These are phyloP conservation scores for Metschnikowia baotianmanensis DNA, from an alignment of 805 yeast species.

Conservation along the genomic window DNA sequence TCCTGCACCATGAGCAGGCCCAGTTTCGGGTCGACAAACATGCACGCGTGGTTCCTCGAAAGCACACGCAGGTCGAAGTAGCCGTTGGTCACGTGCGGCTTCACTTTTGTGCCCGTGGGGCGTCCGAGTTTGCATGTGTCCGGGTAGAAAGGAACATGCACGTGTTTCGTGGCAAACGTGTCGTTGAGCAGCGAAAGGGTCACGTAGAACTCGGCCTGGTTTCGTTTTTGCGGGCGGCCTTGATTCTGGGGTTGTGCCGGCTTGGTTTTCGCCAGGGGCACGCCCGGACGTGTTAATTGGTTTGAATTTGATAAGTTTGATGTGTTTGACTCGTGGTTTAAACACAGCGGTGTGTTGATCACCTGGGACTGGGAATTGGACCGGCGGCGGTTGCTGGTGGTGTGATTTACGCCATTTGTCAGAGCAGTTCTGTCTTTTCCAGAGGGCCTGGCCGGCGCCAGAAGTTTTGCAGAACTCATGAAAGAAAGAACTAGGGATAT, in stretches of 20 bases:
- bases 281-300: no score
- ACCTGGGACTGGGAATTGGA: conserved; percentile 45
- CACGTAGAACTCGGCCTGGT: conserved; percentile 50
- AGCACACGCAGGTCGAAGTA: conserved; percentile 92
- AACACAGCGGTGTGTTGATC: conserved; percentile 17
- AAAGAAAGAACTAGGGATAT: neutral
- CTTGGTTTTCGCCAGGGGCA: no score
- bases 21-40: conserved; percentile 63
- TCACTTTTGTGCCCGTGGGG: conserved; percentile 67
- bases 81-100: conserved; percentile 74
- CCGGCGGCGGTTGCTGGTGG: conserved; percentile 21
- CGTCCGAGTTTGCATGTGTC: conserved; percentile 86
- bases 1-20: conserved; percentile 79
- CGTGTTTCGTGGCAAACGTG: conserved; percentile 75
- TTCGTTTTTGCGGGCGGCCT: conserved; percentile 23
- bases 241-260: no score
- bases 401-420: neutral
- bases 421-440: neutral
- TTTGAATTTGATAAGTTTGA: no score
- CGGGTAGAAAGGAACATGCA: conserved; percentile 79
- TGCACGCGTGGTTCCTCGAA: conserved; percentile 90
- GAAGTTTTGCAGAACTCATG: neutral
- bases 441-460: neutral
- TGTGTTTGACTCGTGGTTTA: conserved; percentile 7
- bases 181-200: conserved; percentile 74